These are phyloP conservation scores for Dichomitus squalens DNA, from an alignment of 1,284 basidiomycete species.

Conservation along the genomic window DNA sequence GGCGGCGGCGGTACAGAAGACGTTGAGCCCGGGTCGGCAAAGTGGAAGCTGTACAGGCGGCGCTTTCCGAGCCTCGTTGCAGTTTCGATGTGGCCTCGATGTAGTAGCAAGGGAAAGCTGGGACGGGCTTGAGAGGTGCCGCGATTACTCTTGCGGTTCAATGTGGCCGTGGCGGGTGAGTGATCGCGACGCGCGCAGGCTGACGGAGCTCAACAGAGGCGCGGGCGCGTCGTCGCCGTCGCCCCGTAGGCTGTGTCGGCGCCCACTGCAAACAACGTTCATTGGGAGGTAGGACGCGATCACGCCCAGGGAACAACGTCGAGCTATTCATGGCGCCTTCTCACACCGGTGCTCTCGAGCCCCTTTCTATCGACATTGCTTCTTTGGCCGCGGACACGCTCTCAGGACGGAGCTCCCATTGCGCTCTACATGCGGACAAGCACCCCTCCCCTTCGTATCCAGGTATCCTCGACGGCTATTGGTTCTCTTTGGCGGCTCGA, in stretches of 20 bases:
- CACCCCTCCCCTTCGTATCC: neutral
- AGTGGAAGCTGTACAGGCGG: neutral
- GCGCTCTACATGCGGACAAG: neutral
- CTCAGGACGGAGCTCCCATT: neutral
- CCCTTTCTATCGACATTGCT: neutral
- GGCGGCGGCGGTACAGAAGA: neutral
- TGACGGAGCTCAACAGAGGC: neutral
- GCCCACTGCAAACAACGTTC: neutral
- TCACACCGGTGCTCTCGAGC: neutral
- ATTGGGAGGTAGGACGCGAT: neutral
- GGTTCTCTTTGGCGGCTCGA: neutral
- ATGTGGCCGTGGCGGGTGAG: neutral
- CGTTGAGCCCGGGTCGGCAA: neutral
- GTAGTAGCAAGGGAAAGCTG: neutral
- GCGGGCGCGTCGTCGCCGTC: neutral
- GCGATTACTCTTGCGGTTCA: too few relatives aligned
- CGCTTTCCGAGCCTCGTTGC: neutral
- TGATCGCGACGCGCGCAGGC: neutral
- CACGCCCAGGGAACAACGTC: neutral
- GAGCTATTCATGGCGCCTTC: neutral
- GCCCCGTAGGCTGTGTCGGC: neutral
- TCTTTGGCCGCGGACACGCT: neutral
- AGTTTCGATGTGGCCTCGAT: neutral
- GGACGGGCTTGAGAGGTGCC: too few relatives aligned
- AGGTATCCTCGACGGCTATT: neutral